Evolutionary conservation across 2,329 filamentous ascomycete species (phyloP).

Genomic region (Fusarium sambucinum): DNA sequence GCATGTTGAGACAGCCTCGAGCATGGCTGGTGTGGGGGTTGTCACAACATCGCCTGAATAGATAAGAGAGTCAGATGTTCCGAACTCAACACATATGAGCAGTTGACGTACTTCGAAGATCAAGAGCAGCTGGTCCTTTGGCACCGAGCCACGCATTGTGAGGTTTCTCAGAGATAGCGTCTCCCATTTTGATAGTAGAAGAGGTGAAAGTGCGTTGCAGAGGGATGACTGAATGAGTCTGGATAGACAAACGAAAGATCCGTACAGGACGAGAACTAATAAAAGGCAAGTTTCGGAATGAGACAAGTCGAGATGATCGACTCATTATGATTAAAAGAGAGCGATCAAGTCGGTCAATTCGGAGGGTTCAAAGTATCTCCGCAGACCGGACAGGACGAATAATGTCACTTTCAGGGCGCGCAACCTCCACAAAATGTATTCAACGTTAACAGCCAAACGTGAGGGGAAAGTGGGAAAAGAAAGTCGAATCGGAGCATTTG

Average conservation of each 20-base stretch:
- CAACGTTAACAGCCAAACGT: not conserved
- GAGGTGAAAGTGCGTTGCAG: conserved; percentile 26
- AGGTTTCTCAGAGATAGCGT: conserved; percentile 25
- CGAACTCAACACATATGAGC: not conserved
- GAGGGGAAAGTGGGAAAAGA: conserved; percentile 27
- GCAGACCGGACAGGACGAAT: conserved; percentile 15
- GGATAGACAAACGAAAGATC: not conserved
- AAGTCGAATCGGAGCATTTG: conserved; percentile 7
- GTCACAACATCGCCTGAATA: conserved; percentile 67
- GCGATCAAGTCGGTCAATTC: not conserved
- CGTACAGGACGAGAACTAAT: not conserved
- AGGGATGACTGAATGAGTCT: not conserved
- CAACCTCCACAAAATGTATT: conserved; percentile 25
- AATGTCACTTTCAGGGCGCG: conserved; percentile 3
- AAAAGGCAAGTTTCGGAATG: conserved; percentile 7
- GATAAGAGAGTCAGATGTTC: conserved; percentile 33
- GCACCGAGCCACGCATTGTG: conserved; percentile 55
- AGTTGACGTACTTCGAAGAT: conserved; percentile 55
- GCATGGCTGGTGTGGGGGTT: conserved; percentile 83
- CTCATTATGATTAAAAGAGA: conserved; percentile 19
- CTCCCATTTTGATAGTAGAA: conserved; percentile 34
- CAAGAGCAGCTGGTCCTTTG: conserved; percentile 55
- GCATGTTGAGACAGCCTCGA: conserved; percentile 79
- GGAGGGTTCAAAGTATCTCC: conserved; percentile 13
- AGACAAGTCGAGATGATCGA: conserved; percentile 16